Evolutionary conservation across 306 rosid genomes (phyloP).

Genomic region (Morella rubra): DNA sequence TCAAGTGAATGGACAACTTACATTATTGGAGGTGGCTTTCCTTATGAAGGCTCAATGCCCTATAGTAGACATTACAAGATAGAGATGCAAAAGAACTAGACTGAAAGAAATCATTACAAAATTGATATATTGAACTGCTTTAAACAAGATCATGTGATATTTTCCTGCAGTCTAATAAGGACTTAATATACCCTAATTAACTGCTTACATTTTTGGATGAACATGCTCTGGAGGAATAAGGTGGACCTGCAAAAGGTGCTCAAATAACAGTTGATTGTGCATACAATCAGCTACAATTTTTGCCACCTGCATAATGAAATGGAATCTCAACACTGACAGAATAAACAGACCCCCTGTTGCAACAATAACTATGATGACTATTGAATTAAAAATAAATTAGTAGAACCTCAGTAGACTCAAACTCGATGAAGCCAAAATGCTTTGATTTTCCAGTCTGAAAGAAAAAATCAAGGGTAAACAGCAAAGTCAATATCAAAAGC

Average conservation of each 20-base stretch:
- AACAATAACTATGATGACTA: not conserved
- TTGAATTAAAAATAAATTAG: constrained; percentile 3
- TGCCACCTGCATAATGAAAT: constrained; percentile 64
- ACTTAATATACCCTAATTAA: not conserved
- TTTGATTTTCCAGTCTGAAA: constrained; percentile 69
- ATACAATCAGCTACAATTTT: constrained; percentile 83
- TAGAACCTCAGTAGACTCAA: constrained; percentile 74
- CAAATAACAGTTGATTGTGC: constrained; percentile 83
- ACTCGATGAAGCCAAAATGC: constrained; percentile 85
- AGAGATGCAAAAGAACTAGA: not conserved
- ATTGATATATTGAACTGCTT: not conserved
- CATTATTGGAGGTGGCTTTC: too few species aligned
- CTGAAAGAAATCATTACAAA: not conserved
- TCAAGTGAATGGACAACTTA: not conserved
- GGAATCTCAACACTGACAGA: constrained; percentile 3
- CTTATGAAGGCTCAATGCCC: not conserved
- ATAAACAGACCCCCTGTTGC: not conserved
- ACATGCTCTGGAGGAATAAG: constrained; percentile 68
- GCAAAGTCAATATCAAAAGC: not conserved
- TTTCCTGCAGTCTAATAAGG: too few species aligned
- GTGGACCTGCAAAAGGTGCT: constrained; percentile 72
- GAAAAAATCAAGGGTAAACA: constrained; percentile 8
- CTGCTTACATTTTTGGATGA: constrained; percentile 73
- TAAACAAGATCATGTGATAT: not conserved
- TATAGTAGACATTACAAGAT: not conserved